Evolutionary conservation across 148 eudicot species (phyloP).

Genomic region (Silene conica): DNA sequence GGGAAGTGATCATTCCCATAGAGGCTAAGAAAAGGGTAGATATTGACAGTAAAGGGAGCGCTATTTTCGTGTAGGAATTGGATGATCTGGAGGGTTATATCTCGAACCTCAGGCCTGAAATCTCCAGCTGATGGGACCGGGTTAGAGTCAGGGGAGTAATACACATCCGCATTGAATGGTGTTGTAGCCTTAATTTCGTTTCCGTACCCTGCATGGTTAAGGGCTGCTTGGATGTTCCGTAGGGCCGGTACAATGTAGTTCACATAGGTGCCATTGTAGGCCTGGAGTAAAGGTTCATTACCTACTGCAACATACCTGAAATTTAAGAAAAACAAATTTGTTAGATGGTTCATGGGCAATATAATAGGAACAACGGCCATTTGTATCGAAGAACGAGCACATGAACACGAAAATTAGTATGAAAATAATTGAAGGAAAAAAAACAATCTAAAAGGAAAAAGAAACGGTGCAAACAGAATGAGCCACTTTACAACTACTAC

Average conservation of each 20-base stretch:
- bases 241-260: constrained; percentile 71
- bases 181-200: constrained; percentile 67
- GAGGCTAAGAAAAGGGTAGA: constrained; percentile 87
- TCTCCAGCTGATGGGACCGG: constrained; percentile 96
- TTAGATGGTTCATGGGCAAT: no score
- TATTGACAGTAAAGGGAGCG: constrained; percentile 90
- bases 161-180: constrained; percentile 89
- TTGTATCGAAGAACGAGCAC: not conserved
- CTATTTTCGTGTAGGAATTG: constrained; percentile 54
- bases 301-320: constrained; percentile 98
- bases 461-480: constrained; percentile 2
- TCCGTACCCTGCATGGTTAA: constrained; percentile 60
- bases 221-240: constrained; percentile 67
- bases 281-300: constrained; percentile 73
- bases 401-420: no score
- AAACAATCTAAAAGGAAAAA: not conserved
- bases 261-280: constrained; percentile 68
- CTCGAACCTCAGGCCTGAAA: constrained; percentile 74
- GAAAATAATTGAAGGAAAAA: not conserved
- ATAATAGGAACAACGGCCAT: not conserved
- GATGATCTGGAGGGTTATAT: constrained; percentile 51
- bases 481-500: constrained; percentile 10
- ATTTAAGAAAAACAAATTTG: not conserved
- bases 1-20: constrained; percentile 76
- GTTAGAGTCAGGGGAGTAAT: constrained; percentile 76